Evolutionary conservation across 176 grass and related monocot genomes (phyloP).

Genomic region (Ensete glaucum): DNA sequence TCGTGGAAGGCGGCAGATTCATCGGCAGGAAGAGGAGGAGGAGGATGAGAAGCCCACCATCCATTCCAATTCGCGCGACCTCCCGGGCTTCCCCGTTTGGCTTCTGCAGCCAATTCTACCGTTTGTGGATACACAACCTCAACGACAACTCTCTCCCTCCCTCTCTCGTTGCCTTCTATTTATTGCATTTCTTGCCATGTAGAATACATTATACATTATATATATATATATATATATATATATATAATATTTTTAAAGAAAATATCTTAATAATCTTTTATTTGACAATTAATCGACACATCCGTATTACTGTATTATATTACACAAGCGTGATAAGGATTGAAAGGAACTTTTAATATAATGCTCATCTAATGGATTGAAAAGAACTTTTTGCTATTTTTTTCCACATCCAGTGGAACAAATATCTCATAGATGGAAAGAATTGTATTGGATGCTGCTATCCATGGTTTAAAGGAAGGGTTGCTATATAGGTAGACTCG

Average conservation of each 20-base stretch:
- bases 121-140: no score
- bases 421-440: background rate
- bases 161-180: background rate
- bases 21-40: constrained; percentile 25
- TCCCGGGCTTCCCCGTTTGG: background rate
- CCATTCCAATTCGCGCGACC: constrained; percentile 3
- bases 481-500: no score
- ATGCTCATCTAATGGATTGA: background rate
- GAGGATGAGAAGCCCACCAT: constrained; percentile 36
- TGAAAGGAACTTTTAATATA: background rate
- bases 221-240: background rate
- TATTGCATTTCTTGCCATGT: background rate
- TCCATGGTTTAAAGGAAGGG: no score
- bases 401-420: no score
- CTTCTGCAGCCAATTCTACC: background rate
- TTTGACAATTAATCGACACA: background rate
- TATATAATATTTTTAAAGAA: background rate
- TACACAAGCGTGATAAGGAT: background rate
- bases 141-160: no score
- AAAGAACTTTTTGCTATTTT: background rate
- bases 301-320: background rate
- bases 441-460: background rate
- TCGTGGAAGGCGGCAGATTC: constrained; percentile 20
- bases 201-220: background rate
- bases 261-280: background rate